Evolutionary conservation across 2,329 filamentous ascomycete genomes (phyloP), one percentile per base, ranked within the genome.

Genomic region (Gaeumannomyces tritici): DNA sequence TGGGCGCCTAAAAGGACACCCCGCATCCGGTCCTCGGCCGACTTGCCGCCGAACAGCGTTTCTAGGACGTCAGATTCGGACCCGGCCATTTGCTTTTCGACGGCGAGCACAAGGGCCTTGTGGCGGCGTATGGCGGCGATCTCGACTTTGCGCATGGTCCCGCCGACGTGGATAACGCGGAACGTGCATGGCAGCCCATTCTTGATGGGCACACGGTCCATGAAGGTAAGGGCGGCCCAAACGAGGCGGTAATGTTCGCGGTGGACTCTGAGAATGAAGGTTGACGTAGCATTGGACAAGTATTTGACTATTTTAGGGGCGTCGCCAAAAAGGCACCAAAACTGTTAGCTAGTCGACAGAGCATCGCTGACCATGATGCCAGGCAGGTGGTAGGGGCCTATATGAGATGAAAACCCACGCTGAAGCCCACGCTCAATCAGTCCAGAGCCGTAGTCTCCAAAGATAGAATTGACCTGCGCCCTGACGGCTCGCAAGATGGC

Each of bases 131-230:
- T 89, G 47, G 92, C 91, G 74, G 96, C 93, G 72, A 96, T 88
- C 74, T 98, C 93, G 2, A 87, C 89, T 74, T 96, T 96, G 68
- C 88, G 88, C 70, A 99, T 96, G 3, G 95, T 99, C 21, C 93
- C 95, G 66, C 90, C 95, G 18, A 97, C 91, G 65, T 90, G 83
- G 8, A 96, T 85, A 18, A 99, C 92, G 57, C 88, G 86, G 65
- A 96, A 89, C 1, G 93, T 88, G 69, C 93, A 96, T 0, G 84
- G 80, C 63, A 81, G 79, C 28, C 84, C 83, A 70, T 79, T 80
- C 63, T 76, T 81, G 2, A 82, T 74, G 9, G 85, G 91, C 0
- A 97, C 77, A 21, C 76, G 81, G 27, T 87, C 87, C 79, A 95
- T 89, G 68, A 92, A 90, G 0, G 91, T 90, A 61, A 99, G 77